phyloP scores from a whole-genome alignment of 2,329 filamentous ascomycete species.

The Pseudogymnoascus sp. region DNA sequence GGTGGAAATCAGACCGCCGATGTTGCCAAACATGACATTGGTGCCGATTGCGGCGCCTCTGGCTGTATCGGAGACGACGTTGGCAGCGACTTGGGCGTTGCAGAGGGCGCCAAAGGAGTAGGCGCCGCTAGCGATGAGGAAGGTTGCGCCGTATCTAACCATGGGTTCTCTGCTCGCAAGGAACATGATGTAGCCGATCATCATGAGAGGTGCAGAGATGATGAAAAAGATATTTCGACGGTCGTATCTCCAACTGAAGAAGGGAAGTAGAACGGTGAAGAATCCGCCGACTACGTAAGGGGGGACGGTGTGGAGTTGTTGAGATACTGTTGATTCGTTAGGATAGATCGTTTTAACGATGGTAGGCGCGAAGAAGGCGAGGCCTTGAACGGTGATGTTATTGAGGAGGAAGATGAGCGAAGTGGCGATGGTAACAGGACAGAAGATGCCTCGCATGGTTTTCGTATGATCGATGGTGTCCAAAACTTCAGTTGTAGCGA shows the following conservation, averaged over 20 bases:
- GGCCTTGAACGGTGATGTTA: slow-evolving; percentile 58
- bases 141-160: slow-evolving; percentile 61
- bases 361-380: slow-evolving; percentile 56
- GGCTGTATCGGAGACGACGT: slow-evolving; percentile 63
- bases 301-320: slow-evolving; percentile 63
- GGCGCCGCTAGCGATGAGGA: slow-evolving; percentile 56
- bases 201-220: slow-evolving; percentile 51
- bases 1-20: slow-evolving; percentile 60
- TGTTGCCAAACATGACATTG: slow-evolving; percentile 63
- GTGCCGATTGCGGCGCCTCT: slow-evolving; percentile 57
- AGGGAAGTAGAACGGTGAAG: slow-evolving; percentile 54
- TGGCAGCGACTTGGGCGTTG: slow-evolving; percentile 60
- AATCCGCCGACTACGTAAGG: slow-evolving; percentile 62
- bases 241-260: slow-evolving; percentile 53
- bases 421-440: slow-evolving; percentile 50
- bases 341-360: slow-evolving; percentile 64
- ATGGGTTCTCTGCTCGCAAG: slow-evolving; percentile 43
- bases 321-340: slow-evolving; percentile 44
- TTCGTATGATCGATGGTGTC: slow-evolving; percentile 55
- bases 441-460: slow-evolving; percentile 52
- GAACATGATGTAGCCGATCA: slow-evolving; percentile 65
- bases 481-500: slow-evolving; percentile 53
- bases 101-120: slow-evolving; percentile 57
- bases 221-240: slow-evolving; percentile 53
- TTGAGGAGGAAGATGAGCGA: slow-evolving; percentile 37